These are phyloP conservation scores for Suillus subalutaceus DNA, from an alignment of 768 basidiomycete species.

Conservation along the genomic window DNA sequence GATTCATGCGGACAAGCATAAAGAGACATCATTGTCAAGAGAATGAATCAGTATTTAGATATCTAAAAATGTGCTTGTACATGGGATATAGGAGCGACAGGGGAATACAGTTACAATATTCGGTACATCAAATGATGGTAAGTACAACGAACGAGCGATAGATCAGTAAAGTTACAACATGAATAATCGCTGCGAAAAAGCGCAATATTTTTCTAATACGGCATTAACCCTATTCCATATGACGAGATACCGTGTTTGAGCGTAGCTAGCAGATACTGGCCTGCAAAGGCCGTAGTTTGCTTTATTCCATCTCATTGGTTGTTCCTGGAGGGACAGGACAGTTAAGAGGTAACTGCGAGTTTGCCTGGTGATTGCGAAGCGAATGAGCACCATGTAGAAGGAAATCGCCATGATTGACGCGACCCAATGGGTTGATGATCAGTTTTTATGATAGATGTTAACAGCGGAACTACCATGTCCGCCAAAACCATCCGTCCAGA, in stretches of 20 bases:
- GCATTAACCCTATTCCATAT: neutral
- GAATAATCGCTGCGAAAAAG: neutral
- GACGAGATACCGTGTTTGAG: neutral
- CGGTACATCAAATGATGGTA: neutral
- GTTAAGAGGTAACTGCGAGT: neutral
- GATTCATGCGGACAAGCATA: no score
- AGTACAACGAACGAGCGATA: neutral
- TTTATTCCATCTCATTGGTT: neutral
- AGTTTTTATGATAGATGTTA: no score
- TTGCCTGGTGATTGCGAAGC: neutral
- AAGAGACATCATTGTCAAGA: no score
- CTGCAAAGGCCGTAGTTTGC: neutral
- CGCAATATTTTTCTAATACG: neutral
- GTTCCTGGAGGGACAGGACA: neutral
- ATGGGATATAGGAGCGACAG: neutral
- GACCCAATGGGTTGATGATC: neutral
- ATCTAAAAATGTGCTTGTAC: neutral
- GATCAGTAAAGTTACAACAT: neutral
- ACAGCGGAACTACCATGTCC: no score
- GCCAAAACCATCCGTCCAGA: no score
- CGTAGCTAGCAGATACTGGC: neutral
- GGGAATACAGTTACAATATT: neutral
- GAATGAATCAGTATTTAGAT: neutral
- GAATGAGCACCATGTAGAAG: constrained; percentile 13
- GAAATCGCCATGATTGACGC: constrained; percentile 10